A percentile compares a stretch with the other conserved stretches of the same genome.
phyloP scores from a whole-genome alignment of 176 grass and related monocot genomes.

The Chloris gayana region DNA sequence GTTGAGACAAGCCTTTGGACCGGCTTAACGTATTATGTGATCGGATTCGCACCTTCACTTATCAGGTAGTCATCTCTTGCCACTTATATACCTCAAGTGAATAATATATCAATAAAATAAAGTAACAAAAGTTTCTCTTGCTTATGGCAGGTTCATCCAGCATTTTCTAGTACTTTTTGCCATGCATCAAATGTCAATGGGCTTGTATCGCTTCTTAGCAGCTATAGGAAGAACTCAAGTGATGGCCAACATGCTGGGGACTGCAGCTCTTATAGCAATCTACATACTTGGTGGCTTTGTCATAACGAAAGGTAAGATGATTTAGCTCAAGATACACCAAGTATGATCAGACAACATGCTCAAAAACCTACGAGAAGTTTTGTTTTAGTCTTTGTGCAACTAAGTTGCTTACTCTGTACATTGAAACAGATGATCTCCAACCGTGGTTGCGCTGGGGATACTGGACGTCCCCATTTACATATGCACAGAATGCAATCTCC shows the following conservation, averaged over 20 bases:
- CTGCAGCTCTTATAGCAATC: slow-evolving; percentile 65
- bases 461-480: slow-evolving; percentile 75
- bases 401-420: slow-evolving; percentile 31
- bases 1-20: slow-evolving; percentile 86
- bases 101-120: neutral
- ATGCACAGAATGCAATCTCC: slow-evolving; percentile 63
- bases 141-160: slow-evolving; percentile 68
- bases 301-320: slow-evolving; percentile 83
- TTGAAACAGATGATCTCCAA: slow-evolving; percentile 56
- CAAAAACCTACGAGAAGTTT: neutral
- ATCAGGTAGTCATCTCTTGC: slow-evolving; percentile 58
- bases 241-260: slow-evolving; percentile 72
- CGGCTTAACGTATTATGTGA: slow-evolving; percentile 85
- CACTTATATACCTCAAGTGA: neutral
- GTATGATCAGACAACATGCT: slow-evolving; percentile 9
- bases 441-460: slow-evolving; percentile 74
- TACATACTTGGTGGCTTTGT: slow-evolving; percentile 81
- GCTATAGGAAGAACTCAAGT: slow-evolving; percentile 88
- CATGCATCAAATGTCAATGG: slow-evolving; percentile 93
- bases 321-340: slow-evolving; percentile 28
- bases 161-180: slow-evolving; percentile 78
- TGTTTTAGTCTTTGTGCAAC: neutral
- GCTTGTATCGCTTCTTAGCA: slow-evolving; percentile 81
- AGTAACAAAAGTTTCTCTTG: slow-evolving; percentile 26
- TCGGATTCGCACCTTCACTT: slow-evolving; percentile 83